Base-by-base conservation (phyloP, 2,329 filamentous ascomycete genomes). In the Aspergillus brunneoviolaceus region DNA sequence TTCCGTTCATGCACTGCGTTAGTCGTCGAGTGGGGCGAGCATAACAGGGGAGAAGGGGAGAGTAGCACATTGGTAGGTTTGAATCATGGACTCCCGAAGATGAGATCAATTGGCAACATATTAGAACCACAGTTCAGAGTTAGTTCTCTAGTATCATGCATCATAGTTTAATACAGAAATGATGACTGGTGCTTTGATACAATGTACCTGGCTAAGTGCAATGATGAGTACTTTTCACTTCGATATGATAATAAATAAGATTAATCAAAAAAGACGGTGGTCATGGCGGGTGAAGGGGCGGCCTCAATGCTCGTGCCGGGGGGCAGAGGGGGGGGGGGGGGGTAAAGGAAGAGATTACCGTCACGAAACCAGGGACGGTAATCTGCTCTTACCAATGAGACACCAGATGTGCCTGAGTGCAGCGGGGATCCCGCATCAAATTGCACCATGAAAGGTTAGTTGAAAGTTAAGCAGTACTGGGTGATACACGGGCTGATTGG, bases 291-390 rank as follows among this genome's bases (percentile, higher is more conserved):
- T 55, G 47, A 35, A 55, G 49, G 53, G 29, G 42, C 27, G 42
- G 39, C 27, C 27, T 29, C 27, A 29, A 27, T 29, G 27, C 27
- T 29, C 27, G 27, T 29, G 27, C 27, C 27, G 27, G 27, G 27
- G 27, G 27, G 27, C 27, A 29, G 27, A 7, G 7, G 10, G 27
- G 27, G 27, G 51, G 4, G 45, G 54, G 4, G 45, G 21, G 21
- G 21, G 21, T 19, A 19, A 19, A 19, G 21, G 21, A 2, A 21
- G 21, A 21, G 21, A 21, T 58, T 62, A 70, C 67, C 35, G 64
- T 63, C 47, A 55, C 16, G 50, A 62, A 63, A 68, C 69, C 69
- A 71, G 69, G 69, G 53, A 71, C 69, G 35, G 60, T 66, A 62
- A 54, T 58, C 27, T 19, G 4, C 1, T 7, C 5, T 11, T 9